Conservation (phyloP, 2,329 filamentous ascomycete genomes). For the Aspergillus piperis region DNA sequence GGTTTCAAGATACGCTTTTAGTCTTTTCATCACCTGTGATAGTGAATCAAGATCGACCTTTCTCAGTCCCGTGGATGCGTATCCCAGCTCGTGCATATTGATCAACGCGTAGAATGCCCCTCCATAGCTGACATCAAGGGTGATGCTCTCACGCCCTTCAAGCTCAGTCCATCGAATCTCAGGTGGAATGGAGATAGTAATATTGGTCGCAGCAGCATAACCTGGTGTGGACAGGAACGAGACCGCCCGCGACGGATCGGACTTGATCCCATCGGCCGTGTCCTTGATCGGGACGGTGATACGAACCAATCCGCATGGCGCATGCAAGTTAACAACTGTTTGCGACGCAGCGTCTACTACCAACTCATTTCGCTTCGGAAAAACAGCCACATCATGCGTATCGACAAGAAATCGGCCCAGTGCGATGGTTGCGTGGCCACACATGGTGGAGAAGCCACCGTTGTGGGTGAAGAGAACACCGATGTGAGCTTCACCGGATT, state of each 20-base stretch:
- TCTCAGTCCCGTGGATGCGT: slow-evolving; percentile 27
- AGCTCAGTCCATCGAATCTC: slow-evolving; percentile 45
- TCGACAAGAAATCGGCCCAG: slow-evolving; percentile 50
- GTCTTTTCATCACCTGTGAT: slow-evolving; percentile 24
- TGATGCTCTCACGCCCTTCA: slow-evolving; percentile 26
- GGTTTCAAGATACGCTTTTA: slow-evolving; percentile 19
- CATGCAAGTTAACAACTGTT: slow-evolving; percentile 45
- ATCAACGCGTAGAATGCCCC: slow-evolving; percentile 50
- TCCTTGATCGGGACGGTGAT: slow-evolving; percentile 42
- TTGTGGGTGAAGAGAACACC: slow-evolving; percentile 53
- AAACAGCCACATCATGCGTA: slow-evolving; percentile 41
- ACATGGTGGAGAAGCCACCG: slow-evolving; percentile 54
- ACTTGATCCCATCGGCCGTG: slow-evolving; percentile 28
- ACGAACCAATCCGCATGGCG: slow-evolving; percentile 47
- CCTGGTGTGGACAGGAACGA: slow-evolving; percentile 47
- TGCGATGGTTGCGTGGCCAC: slow-evolving; percentile 56
- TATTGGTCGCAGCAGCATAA: slow-evolving; percentile 39
- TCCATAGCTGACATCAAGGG: slow-evolving; percentile 44
- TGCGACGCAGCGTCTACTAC: slow-evolving; percentile 26
- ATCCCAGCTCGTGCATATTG: slow-evolving; percentile 41
- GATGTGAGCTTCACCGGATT: slow-evolving; percentile 45
- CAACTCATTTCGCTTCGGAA: slow-evolving; percentile 40
- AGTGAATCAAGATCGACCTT: slow-evolving; percentile 36
- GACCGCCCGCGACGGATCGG: slow-evolving; percentile 43
- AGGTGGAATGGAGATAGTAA: slow-evolving; percentile 33